Evolutionary conservation across 129 eudicot genomes (phyloP).

Genomic region (Solidago caesia): DNA sequence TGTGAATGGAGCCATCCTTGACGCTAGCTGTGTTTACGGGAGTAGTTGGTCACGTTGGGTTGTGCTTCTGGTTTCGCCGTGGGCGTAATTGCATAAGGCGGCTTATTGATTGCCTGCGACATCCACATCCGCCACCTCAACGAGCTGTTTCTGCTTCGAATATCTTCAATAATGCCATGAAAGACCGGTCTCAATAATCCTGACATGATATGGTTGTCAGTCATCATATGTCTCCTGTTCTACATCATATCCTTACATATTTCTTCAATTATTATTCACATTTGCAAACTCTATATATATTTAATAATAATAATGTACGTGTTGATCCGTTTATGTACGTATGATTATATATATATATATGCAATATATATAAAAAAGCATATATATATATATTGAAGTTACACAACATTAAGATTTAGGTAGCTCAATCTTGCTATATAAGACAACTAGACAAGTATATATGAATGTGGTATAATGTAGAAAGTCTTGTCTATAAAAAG

Average conservation of each 20-base stretch:
- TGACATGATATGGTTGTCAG: not conserved
- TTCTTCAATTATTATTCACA: not conserved
- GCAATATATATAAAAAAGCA: too few relatives aligned
- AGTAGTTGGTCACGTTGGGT: conserved; percentile 33
- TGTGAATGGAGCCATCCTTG: conserved; percentile 30
- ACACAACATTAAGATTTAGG: too few relatives aligned
- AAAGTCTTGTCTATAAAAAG: too few relatives aligned
- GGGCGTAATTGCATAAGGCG: conserved; percentile 24
- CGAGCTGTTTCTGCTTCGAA: conserved; percentile 15
- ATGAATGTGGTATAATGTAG: too few relatives aligned
- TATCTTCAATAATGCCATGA: conserved; percentile 11
- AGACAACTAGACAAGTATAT: too few relatives aligned
- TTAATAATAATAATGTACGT: too few relatives aligned
- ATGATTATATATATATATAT: too few relatives aligned
- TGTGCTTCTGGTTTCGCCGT: conserved; percentile 35
- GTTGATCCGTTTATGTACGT: too few relatives aligned
- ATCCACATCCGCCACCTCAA: conserved; percentile 34
- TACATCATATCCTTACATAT: not conserved
- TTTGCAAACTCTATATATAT: not conserved
- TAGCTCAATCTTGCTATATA: too few relatives aligned
- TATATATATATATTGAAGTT: too few relatives aligned
- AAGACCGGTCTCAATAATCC: conserved; percentile 2
- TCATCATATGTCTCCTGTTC: not conserved
- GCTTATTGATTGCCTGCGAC: conserved; percentile 31
- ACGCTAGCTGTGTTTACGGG: conserved; percentile 29